phyloP scores from a whole-genome alignment of 768 basidiomycete species.

The Russula sp. region DNA sequence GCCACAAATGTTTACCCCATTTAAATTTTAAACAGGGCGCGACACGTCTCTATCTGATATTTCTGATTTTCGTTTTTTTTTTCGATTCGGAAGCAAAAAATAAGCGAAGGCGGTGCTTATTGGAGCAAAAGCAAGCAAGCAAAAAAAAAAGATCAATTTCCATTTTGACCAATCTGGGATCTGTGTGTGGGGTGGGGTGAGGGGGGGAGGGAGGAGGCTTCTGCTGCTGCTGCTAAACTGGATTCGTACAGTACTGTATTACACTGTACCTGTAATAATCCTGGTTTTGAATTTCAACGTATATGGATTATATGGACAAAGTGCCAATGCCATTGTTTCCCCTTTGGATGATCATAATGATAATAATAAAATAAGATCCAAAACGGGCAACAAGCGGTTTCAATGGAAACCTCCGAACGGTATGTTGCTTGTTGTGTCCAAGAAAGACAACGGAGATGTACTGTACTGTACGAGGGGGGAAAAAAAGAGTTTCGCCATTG shows the following conservation, averaged over 20 bases:
- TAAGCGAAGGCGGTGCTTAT: conserved; percentile 1
- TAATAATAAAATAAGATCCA: not conserved
- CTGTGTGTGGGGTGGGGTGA: not conserved
- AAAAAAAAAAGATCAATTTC: too few relatives aligned
- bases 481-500: too few relatives aligned
- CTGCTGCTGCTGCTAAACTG: not conserved
- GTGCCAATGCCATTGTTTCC: not conserved
- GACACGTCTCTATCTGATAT: not conserved
- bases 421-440: not conserved
- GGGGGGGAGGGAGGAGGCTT: too few relatives aligned
- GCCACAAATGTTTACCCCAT: too few relatives aligned
- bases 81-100: not conserved
- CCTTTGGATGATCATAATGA: not conserved
- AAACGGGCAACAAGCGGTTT: not conserved
- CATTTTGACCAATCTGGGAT: not conserved
- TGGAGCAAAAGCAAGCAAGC: too few relatives aligned
- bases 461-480: too few relatives aligned
- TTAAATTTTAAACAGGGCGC: too few relatives aligned
- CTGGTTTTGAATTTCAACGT: not conserved
- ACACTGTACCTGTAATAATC: too few relatives aligned
- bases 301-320: not conserved
- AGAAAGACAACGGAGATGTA: conserved; percentile 15
- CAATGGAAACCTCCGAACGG: conserved; percentile 10
- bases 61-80: too few relatives aligned
- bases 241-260: too few relatives aligned